Percentiles rank a stretch among this genome's conserved stretches.
These are phyloP conservation scores for Epichloe coenophiala DNA, from an alignment of 2,329 filamentous ascomycete species.

Conservation along the genomic window DNA sequence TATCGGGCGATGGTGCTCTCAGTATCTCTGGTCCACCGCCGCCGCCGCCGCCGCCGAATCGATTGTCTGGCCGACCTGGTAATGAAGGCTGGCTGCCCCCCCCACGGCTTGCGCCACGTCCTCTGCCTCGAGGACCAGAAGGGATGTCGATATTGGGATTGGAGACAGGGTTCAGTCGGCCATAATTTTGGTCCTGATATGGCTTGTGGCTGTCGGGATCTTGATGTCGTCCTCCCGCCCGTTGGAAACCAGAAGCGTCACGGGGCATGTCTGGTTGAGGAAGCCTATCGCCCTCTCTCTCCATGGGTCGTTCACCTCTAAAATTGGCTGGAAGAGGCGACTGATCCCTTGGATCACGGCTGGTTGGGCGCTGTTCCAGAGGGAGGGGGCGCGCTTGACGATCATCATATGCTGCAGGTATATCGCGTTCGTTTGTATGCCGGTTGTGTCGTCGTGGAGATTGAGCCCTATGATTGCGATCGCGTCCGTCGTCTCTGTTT, in stretches of 20 bases:
- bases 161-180: conserved; percentile 41
- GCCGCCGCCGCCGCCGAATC: conserved; percentile 21
- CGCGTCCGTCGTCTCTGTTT: conserved; percentile 30
- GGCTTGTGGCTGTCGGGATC: conserved; percentile 37
- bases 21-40: conserved; percentile 23
- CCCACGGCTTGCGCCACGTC: conserved; percentile 27
- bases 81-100: conserved; percentile 18
- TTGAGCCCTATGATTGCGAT: conserved; percentile 25
- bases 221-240: conserved; percentile 20
- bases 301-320: conserved; percentile 23
- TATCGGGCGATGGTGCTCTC: conserved; percentile 33
- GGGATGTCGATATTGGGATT: conserved; percentile 32
- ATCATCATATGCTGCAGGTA: conserved; percentile 31
- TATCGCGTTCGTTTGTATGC: conserved; percentile 16
- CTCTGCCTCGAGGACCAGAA: conserved; percentile 42
- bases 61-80: conserved; percentile 27
- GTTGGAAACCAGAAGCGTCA: conserved; percentile 25
- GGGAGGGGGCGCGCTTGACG: conserved; percentile 29
- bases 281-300: conserved; percentile 23
- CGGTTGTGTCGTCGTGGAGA: conserved; percentile 34
- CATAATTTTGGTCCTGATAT: conserved; percentile 49
- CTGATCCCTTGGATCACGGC: conserved; percentile 20
- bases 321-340: conserved; percentile 16
- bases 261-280: conserved; percentile 23
- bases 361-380: conserved; percentile 17